Conservation (phyloP, 2,329 filamentous ascomycete species). For the Exserohilum rostratum region DNA sequence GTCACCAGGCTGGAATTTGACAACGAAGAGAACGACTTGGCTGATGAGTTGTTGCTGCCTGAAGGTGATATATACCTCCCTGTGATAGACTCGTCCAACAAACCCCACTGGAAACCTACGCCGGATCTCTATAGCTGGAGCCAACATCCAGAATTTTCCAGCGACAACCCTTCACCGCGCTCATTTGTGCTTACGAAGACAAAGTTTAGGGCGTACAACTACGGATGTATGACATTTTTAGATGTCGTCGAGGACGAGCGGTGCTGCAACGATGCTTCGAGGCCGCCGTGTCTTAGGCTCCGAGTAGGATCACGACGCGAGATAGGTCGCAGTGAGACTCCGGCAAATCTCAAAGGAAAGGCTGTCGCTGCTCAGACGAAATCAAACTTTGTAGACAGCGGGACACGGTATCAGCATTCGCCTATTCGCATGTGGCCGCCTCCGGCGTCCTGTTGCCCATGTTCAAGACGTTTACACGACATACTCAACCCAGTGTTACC, state of each 20-base stretch:
- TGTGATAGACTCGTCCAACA: slow-evolving; percentile 39
- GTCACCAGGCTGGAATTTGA: slow-evolving; percentile 59
- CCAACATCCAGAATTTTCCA: slow-evolving; percentile 57
- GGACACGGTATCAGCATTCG: slow-evolving; percentile 35
- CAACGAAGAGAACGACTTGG: slow-evolving; percentile 4
- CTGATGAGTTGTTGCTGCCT: slow-evolving; percentile 25
- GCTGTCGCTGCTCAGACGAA: slow-evolving; percentile 2
- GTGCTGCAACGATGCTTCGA: slow-evolving; percentile 40
- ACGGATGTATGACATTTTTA: slow-evolving; percentile 60
- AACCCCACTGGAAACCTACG: slow-evolving; percentile 48
- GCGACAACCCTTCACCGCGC: slow-evolving; percentile 50
- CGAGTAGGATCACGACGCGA: slow-evolving; percentile 56
- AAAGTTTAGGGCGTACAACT: slow-evolving; percentile 62
- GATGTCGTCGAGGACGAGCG: slow-evolving; percentile 63
- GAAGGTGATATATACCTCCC: slow-evolving; percentile 35
- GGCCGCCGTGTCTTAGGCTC: slow-evolving; percentile 54
- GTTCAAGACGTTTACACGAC: slow-evolving; percentile 35
- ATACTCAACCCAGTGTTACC: slow-evolving; percentile 40
- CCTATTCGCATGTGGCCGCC: slow-evolving; percentile 45
- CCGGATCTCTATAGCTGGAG: slow-evolving; percentile 50
- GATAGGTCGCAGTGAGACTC: slow-evolving; percentile 13
- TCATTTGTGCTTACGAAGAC: slow-evolving; percentile 61
- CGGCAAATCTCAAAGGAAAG: slow-evolving; percentile 6
- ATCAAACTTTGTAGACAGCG: slow-evolving; percentile 12
- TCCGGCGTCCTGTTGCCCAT: slow-evolving; percentile 30